phyloP scores from a whole-genome alignment of 163 green algal genomes.

The Chlamydomonas reinhardtii region DNA sequence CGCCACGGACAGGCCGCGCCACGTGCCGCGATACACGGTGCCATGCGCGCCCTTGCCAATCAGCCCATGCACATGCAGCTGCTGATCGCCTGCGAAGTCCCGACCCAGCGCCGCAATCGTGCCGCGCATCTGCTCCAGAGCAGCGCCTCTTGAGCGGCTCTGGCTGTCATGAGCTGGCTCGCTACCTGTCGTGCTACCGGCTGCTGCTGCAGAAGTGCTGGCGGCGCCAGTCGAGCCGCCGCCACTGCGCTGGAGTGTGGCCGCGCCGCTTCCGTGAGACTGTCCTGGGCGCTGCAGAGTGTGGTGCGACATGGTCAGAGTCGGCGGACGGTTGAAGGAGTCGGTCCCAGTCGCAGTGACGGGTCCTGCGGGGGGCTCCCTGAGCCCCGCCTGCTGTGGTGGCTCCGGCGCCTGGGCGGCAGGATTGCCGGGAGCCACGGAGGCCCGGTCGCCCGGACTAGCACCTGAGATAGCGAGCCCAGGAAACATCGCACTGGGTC shows the following conservation, averaged over 20 bases:
- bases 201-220: not conserved
- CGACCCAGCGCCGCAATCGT: slow-evolving; percentile 27
- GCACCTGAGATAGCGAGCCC: too few relatives aligned
- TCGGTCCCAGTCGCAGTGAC: slow-evolving; percentile 9
- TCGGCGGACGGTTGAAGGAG: slow-evolving; percentile 39
- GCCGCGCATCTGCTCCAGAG: slow-evolving; percentile 25
- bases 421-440: not conserved
- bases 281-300: too few relatives aligned
- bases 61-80: slow-evolving; percentile 33
- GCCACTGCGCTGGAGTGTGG: not conserved
- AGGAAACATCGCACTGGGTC: too few relatives aligned
- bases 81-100: slow-evolving; percentile 11
- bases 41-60: slow-evolving; percentile 42
- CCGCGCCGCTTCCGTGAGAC: not conserved
- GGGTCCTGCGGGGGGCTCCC: not conserved
- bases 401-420: too few relatives aligned
- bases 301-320: not conserved
- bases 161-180: not conserved
- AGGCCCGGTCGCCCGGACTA: too few relatives aligned
- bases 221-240: not conserved
- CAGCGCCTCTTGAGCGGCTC: not conserved
- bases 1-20: slow-evolving; percentile 36
- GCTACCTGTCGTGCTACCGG: not conserved
- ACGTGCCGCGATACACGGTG: slow-evolving; percentile 33
- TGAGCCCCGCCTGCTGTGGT: too few relatives aligned